A percentile compares a stretch with the other conserved stretches of the same genome.
Conservation (phyloP, 2,329 filamentous ascomycete species). For the Monilinia polystroma region DNA sequence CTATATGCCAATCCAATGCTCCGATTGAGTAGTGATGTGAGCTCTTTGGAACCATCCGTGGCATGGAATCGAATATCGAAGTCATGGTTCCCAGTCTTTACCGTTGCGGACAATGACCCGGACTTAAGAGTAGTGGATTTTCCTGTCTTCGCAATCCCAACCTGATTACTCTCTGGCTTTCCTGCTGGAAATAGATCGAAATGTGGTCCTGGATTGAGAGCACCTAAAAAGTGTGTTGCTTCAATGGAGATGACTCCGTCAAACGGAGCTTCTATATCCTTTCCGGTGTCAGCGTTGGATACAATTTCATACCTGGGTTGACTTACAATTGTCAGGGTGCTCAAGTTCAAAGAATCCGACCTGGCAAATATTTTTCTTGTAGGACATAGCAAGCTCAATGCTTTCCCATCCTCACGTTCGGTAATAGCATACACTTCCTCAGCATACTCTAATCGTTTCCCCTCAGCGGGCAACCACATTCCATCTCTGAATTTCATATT, state of each 20-base stretch:
- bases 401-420: constrained; percentile 45
- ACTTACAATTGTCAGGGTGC: constrained; percentile 52
- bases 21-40: constrained; percentile 55
- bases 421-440: constrained; percentile 60
- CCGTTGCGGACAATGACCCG: constrained; percentile 53
- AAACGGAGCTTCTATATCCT: constrained; percentile 56
- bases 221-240: constrained; percentile 57
- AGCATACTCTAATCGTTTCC: constrained; percentile 61
- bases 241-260: constrained; percentile 61
- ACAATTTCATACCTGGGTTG: neutral
- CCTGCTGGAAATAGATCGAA: constrained; percentile 59
- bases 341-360: constrained; percentile 56
- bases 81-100: constrained; percentile 48
- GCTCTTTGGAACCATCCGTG: constrained; percentile 47
- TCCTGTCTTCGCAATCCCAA: constrained; percentile 45
- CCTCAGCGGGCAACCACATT: constrained; percentile 66
- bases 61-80: constrained; percentile 59
- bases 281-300: constrained; percentile 18
- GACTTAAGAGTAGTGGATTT: constrained; percentile 51
- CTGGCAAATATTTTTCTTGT: constrained; percentile 54
- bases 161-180: constrained; percentile 43
- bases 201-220: constrained; percentile 51
- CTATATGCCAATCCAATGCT: constrained; percentile 58
- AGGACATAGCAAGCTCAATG: constrained; percentile 56
- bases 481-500: constrained; percentile 62